phyloP scores from a whole-genome alignment of 2,329 filamentous ascomycete species.

The Colletotrichum incanum region DNA sequence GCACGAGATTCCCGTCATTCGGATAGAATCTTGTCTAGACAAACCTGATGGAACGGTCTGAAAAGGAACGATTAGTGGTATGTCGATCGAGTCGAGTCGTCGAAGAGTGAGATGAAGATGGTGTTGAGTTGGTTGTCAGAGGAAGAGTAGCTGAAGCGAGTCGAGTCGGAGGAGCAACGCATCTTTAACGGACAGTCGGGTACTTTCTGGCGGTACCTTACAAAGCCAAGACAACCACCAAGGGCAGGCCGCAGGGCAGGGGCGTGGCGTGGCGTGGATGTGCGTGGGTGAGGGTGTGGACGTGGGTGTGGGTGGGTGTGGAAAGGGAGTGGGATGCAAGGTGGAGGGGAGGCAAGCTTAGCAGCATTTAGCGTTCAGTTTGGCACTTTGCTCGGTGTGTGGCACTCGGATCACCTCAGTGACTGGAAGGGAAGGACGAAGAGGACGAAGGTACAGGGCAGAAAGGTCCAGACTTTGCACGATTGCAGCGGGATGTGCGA shows the following conservation, averaged over 20 bases:
- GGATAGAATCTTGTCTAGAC: constrained; percentile 16
- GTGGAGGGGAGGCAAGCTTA: constrained; percentile 20
- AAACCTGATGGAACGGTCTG: constrained; percentile 7
- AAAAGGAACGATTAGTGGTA: not conserved
- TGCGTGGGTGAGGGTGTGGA: constrained; percentile 12
- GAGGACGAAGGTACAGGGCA: constrained; percentile 1
- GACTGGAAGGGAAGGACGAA: constrained; percentile 10
- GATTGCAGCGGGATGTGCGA: constrained; percentile 37
- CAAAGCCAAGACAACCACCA: constrained; percentile 15
- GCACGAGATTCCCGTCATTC: constrained; percentile 32
- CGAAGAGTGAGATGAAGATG: not conserved
- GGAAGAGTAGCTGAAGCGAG: not conserved
- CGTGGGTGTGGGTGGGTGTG: not conserved
- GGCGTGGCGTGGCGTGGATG: constrained; percentile 27
- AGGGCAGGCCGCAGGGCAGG: constrained; percentile 25
- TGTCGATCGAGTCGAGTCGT: constrained; percentile 19
- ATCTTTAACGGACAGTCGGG: constrained; percentile 39
- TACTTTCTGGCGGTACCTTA: constrained; percentile 35
- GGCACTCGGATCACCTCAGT: constrained; percentile 20
- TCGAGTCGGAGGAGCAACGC: constrained; percentile 40
- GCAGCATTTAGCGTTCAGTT: constrained; percentile 12
- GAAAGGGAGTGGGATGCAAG: constrained; percentile 1
- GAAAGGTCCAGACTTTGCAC: constrained; percentile 28
- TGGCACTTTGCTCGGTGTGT: constrained; percentile 19
- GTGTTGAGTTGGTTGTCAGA: constrained; percentile 8